Percentiles rank a stretch among this genome's conserved stretches.
These are phyloP conservation scores for Torrubiellomyces zombiae DNA, from an alignment of 2,329 filamentous ascomycete species.

Conservation along the genomic window DNA sequence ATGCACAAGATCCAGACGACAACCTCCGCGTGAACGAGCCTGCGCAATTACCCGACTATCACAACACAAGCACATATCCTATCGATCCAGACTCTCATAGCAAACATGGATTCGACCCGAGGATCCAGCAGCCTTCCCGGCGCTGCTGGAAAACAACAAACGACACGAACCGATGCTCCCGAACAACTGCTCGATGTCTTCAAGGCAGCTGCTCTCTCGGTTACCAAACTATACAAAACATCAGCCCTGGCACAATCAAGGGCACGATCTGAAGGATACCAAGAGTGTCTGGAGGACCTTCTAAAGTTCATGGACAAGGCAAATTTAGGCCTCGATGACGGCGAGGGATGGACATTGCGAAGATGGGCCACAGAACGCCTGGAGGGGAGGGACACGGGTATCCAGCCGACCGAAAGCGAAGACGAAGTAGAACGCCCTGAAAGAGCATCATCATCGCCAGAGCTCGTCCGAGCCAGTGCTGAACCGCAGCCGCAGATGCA, in stretches of 20 bases:
- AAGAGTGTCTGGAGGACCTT: conserved; percentile 84
- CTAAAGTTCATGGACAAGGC: conserved; percentile 72
- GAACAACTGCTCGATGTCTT: conserved; percentile 73
- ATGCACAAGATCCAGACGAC: too few species aligned
- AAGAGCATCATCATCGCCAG: conserved; percentile 39
- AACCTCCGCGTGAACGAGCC: too few species aligned
- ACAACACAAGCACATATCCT: too few species aligned
- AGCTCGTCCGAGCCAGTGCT: conserved; percentile 31
- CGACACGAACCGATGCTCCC: conserved; percentile 22
- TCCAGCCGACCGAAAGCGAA: conserved; percentile 45
- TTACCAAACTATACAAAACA: conserved; percentile 92
- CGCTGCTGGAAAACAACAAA: conserved; percentile 15
- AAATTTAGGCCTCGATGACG: conserved; percentile 60
- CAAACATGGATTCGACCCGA: conserved; percentile 6
- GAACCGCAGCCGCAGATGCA: conserved; percentile 17
- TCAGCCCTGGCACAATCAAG: conserved; percentile 63
- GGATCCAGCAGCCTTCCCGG: conserved; percentile 5
- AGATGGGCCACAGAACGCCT: conserved; percentile 53
- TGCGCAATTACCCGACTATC: too few species aligned
- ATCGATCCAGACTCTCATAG: too few species aligned
- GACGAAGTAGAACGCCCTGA: conserved; percentile 53
- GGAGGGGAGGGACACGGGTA: conserved; percentile 40
- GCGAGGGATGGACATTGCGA: conserved; percentile 51
- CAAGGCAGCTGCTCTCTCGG: conserved; percentile 78
- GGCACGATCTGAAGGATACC: conserved; percentile 68